These are phyloP conservation scores for Curvularia sp. DNA, from an alignment of 2,329 filamentous ascomycete genomes.

Conservation along the genomic window DNA sequence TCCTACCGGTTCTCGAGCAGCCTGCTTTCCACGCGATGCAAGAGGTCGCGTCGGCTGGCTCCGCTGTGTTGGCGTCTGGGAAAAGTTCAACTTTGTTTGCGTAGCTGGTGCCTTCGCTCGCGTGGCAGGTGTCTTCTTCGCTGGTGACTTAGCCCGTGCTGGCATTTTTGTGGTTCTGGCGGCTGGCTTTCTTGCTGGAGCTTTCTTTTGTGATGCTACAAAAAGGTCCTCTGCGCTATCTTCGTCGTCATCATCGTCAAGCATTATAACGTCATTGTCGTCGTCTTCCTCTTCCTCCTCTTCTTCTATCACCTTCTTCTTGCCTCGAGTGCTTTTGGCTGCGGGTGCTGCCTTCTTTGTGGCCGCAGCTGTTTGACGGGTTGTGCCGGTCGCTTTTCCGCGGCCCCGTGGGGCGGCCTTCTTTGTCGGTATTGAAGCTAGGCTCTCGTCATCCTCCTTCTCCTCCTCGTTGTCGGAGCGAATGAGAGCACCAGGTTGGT, in stretches of 20 bases:
- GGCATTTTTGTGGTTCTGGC: constrained; percentile 24
- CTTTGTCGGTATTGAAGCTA: constrained; percentile 44
- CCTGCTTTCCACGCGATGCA: constrained; percentile 37
- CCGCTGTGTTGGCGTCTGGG: constrained; percentile 47
- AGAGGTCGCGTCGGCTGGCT: constrained; percentile 40
- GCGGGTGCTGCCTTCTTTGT: constrained; percentile 46
- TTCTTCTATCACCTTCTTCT: constrained; percentile 51
- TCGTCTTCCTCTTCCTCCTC: constrained; percentile 53
- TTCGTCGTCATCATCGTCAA: constrained; percentile 56
- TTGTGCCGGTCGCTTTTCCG: constrained; percentile 51
- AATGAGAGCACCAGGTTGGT: constrained; percentile 72
- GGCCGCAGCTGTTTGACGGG: constrained; percentile 35
- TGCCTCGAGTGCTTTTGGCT: constrained; percentile 49
- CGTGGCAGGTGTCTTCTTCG: constrained; percentile 34
- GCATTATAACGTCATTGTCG: constrained; percentile 51
- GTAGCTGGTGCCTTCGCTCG: constrained; percentile 34
- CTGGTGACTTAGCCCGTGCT: constrained; percentile 34
- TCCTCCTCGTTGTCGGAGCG: constrained; percentile 59
- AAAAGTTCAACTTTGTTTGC: constrained; percentile 54
- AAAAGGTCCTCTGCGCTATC: constrained; percentile 58
- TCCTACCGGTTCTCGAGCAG: constrained; percentile 51
- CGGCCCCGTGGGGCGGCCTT: constrained; percentile 56
- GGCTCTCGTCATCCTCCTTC: constrained; percentile 49
- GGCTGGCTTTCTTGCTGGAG: constrained; percentile 38
- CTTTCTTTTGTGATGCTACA: constrained; percentile 44